Evolutionary conservation across 768 basidiomycete species (phyloP), one percentile per base, ranked within the genome.

Genomic region (Lactarius hengduanensis): DNA sequence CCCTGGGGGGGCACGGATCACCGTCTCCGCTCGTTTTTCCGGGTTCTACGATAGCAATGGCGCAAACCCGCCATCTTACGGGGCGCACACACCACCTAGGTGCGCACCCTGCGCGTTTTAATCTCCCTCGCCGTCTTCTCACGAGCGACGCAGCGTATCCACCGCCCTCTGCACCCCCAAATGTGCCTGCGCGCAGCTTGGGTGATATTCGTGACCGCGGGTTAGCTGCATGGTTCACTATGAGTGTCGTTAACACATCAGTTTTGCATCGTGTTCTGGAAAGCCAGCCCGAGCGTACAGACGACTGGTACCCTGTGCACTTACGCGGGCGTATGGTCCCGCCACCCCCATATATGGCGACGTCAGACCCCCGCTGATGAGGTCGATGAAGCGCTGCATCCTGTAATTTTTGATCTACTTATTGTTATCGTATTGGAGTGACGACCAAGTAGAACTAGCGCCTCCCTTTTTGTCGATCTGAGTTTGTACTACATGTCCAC

Each of bases 181-280:
- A 66, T 57, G 70, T 71, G 16, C 70, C 70, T 28, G 10, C 45
- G 26, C 70, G 68, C n/a, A 69, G 62, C 9, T 40, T 69, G n/a
- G 70, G 70, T 7, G 50, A 71, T 54, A 20, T 36, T 20, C 59
- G n/a, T 26, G 61, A 61, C 28, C 40, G 64, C 41, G 70, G 68
- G 28, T 57, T 71, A 22, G 59, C 65, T 15, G 45, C 70, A 7
- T 71, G 70, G 70, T 71, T 71, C 59, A 69, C 59, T 47, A 62
- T 58, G 57, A 54, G 68, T 34, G 70, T 62, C 1, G 62, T 71
- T 18, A 71, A 69, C 62, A 65, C 63, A 10, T 34, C 68, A 5
- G 57, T 62, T 34, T 59, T 71, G 32, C 60, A 47, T 20, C 63
- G 38, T 26, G 18, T 69, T 20, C 57, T 69, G 43, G 61, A 69